phyloP scores from a whole-genome alignment of 495 filamentous ascomycete species.

The Hypoxylon fuscum region DNA sequence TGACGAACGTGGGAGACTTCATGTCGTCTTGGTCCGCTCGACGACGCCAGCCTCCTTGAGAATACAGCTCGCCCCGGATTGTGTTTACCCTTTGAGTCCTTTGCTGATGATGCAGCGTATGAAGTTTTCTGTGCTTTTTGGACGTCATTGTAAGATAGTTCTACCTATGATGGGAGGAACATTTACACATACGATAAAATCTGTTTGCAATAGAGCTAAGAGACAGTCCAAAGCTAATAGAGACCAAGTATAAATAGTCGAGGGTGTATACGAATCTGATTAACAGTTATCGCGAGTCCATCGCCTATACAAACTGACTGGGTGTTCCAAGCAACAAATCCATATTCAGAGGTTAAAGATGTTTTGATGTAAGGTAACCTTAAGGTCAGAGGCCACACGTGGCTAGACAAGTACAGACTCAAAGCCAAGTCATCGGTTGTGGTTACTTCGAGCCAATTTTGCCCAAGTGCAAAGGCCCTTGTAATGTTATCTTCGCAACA shows the following conservation, averaged over 20 bases:
- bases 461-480: no score
- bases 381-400: background rate
- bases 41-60: background rate
- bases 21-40: conserved; percentile 13
- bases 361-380: conserved; percentile 8
- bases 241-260: conserved; percentile 11
- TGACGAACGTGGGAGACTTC: background rate
- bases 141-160: conserved; percentile 12
- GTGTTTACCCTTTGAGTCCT: background rate
- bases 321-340: background rate
- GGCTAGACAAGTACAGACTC: background rate
- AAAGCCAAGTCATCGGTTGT: background rate
- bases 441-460: background rate
- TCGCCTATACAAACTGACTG: conserved; percentile 9
- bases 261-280: conserved; percentile 13
- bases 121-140: conserved; percentile 18
- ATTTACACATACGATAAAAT: conserved; percentile 8
- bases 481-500: no score
- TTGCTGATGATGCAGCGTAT: background rate
- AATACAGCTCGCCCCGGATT: background rate
- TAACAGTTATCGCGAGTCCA: conserved; percentile 11
- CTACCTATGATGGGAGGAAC: background rate
- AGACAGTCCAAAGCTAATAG: background rate
- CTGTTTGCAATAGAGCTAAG: background rate
- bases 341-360: conserved; percentile 6